Base-by-base conservation (phyloP, 345 rosid genomes). In the Populus davidiana region DNA sequence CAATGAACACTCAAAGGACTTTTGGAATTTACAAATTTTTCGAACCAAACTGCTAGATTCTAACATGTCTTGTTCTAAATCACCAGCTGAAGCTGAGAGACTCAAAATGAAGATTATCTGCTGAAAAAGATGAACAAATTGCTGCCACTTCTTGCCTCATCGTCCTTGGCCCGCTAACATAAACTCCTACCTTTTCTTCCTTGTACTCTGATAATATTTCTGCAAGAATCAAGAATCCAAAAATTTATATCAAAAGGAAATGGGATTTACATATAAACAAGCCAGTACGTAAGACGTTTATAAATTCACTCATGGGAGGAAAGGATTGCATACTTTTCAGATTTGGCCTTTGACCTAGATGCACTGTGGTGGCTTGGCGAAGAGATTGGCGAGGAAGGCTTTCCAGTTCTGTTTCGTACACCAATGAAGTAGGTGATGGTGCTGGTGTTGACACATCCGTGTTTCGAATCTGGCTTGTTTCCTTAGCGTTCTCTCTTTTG, bases 301-400 rank as follows among this genome's bases (percentile, higher is more conserved):
- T 31, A 67, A 33, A 38, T 67, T 67, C 41, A 18, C 25, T 31
- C 12, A 21, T 8, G 41, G 21, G 23, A 21, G 21, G 29, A 20
- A 61, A 67, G 38, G 2, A 79, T 25, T 35, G 77, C 94, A 85
- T 86, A 93, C 99, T 90, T 74, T 77, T 90, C 13, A 95, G 81
- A 52, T 91, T 81, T 59, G 99, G 99, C 54, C 94, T 85, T 79
- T 71, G 83, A 5, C 97, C 95, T 12, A 85, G 87, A 75, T 83
- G 85, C 70, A 92, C 79, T 31, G 64, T 76, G 68, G 92, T 90
- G 76, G 83, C 86, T 50, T 89, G 84, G 5, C 67, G 50, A 23
- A 93, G 71, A 25, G 93, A 83, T 54, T 86, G 88, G 17, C 68
- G 85, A 13, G 90, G 94, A 1, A 84, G 85, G 74, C 97, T 93